phyloP scores from a whole-genome alignment of 345 rosid species.

The Citrus inodora region DNA sequence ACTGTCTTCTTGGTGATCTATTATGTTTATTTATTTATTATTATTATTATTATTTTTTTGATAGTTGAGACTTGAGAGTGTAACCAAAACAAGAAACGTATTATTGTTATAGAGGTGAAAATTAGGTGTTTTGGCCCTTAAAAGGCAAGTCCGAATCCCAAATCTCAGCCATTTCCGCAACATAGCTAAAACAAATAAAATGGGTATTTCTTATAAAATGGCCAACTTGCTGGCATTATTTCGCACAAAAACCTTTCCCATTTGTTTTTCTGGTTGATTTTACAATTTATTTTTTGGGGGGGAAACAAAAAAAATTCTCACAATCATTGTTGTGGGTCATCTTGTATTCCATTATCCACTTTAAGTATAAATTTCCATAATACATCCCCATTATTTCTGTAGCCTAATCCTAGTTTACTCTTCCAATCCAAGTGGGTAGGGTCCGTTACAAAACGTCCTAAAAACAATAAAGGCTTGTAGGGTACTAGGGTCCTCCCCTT shows the following conservation, averaged over 20 bases:
- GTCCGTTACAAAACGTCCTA: conserved; percentile 31
- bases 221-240: conserved; percentile 3
- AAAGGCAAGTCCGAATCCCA: background rate
- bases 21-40: background rate
- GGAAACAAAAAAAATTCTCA: background rate
- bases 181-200: too few relatives aligned
- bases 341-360: conserved; percentile 21
- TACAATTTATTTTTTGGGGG: background rate
- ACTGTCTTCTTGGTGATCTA: too few relatives aligned
- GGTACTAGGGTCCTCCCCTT: conserved; percentile 31
- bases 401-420: too few relatives aligned
- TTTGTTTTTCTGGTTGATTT: background rate
- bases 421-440: conserved; percentile 37
- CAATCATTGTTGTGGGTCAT: conserved; percentile 49
- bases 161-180: background rate
- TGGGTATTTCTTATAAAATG: background rate
- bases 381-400: conserved; percentile 8
- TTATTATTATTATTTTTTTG: background rate
- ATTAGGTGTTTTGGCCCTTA: background rate
- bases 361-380: too few relatives aligned
- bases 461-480: conserved; percentile 24
- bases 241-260: background rate
- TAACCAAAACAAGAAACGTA: background rate
- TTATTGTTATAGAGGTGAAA: background rate
- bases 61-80: background rate